Percentiles rank a stretch among this genome's conserved stretches.
phyloP scores from a whole-genome alignment of 2,329 filamentous ascomycete genomes.

The Penicillium psychrosexuale region DNA sequence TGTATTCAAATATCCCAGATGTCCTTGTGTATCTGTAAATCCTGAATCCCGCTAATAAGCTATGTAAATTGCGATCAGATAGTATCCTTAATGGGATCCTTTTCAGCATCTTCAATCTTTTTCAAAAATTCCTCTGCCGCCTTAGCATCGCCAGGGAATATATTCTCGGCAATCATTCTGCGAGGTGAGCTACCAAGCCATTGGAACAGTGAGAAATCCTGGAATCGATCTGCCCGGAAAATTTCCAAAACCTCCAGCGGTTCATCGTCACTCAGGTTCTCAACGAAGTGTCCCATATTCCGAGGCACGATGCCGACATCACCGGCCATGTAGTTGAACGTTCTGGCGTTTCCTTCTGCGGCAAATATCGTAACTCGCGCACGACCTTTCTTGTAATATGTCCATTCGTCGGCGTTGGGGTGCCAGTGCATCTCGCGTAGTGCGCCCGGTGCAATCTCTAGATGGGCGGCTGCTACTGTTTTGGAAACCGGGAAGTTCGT shows the following conservation, averaged over 20 bases:
- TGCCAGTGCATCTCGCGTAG: conserved; percentile 81
- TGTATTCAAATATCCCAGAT: too few relatives aligned
- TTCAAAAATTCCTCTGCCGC: conserved; percentile 58
- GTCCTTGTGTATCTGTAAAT: background rate
- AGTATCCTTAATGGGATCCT: conserved; percentile 22
- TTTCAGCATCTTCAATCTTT: conserved; percentile 60
- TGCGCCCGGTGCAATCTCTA: conserved; percentile 66
- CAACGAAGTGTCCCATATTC: conserved; percentile 76
- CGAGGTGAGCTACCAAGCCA: conserved; percentile 72
- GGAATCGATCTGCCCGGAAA: conserved; percentile 67
- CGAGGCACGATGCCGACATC: conserved; percentile 72
- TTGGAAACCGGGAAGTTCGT: conserved; percentile 71
- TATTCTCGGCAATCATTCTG: conserved; percentile 33
- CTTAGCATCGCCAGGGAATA: conserved; percentile 8
- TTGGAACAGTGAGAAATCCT: conserved; percentile 70
- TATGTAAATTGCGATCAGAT: background rate
- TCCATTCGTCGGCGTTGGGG: conserved; percentile 74
- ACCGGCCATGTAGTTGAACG: conserved; percentile 70
- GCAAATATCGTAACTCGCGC: conserved; percentile 74
- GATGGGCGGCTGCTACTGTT: conserved; percentile 68
- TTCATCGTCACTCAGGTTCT: conserved; percentile 69
- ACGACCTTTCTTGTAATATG: conserved; percentile 68
- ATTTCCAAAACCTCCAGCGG: conserved; percentile 72
- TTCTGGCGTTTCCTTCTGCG: conserved; percentile 64
- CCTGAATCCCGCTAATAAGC: background rate